Evolutionary conservation across 2,329 filamentous ascomycete species (phyloP), one percentile per base, ranked within the genome.

Genomic region (Stemphylium vesicarium): DNA sequence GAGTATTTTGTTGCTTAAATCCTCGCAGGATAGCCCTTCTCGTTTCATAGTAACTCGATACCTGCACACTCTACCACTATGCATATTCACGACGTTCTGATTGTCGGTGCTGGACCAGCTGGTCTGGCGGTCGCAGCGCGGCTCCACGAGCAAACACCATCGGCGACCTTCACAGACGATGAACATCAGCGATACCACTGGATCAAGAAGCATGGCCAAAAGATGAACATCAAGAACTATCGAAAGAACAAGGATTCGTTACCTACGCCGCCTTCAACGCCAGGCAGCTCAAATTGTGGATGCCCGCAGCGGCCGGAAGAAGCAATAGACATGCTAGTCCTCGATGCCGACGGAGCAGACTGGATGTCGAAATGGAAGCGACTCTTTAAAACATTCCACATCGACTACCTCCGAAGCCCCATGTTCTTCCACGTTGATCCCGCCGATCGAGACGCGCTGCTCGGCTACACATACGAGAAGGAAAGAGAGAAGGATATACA

Each of bases 351-450:
- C 0, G 84, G 83, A 0, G 76, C 82, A 42, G 67, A 78, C 39
- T 94, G 89, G 89, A 85, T 94, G 80, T 76, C 82, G 9, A 81
- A 85, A 36, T 94, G 90, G 90, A 85, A 89, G 39, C 78, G 80
- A 12, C 81, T 89, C 3, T 94, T 94, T 74, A 78, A 81, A 29
- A 84, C 82, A 2, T 85, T 91, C 39, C 83, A 87, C 43, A 94
- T 94, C 41, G 80, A 83, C 1, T 85, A 92, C 64, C 77, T 95
- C 35, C 82, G 90, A 13, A 92, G 89, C 62, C 90, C 89, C 0
- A 90, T 94, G 88, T 89, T 93, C 66, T 94, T 92, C 78, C 90
- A 95, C 68, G 81, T 91, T 12, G 90, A 94, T 66, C 90, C 90
- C 0, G 80, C 84, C 1, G 90, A 94, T 72, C 81, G 89, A 1